Percentiles rank a stretch among this genome's conserved stretches.
Evolutionary conservation across 1,284 basidiomycete species (phyloP).

Genomic region (Ceratobasidium papillatum): DNA sequence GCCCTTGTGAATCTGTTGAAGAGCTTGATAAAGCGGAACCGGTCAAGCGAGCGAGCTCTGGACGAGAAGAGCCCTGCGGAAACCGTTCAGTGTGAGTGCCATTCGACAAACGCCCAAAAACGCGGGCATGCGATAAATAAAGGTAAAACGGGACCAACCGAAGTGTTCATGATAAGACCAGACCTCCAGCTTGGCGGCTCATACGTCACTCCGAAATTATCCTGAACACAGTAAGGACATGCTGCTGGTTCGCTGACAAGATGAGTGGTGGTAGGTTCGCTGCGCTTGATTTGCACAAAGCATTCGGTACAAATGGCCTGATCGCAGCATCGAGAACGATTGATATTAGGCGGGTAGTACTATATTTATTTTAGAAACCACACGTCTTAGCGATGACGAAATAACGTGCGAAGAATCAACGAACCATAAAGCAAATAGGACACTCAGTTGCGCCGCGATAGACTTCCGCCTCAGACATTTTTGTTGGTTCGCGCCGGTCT

Average conservation of each 20-base stretch:
- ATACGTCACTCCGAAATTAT: constrained; percentile 95
- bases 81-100: not conserved
- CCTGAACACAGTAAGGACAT: constrained; percentile 96
- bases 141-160: constrained; percentile 15
- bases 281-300: constrained; percentile 98
- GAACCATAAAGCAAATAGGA: constrained; percentile 98
- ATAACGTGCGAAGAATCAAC: constrained; percentile 52
- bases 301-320: constrained; percentile 99
- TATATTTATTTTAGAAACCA: constrained; percentile 50
- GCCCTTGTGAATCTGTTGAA: constrained; percentile 56
- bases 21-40: constrained; percentile 47
- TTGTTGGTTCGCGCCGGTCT: constrained; percentile 62
- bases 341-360: constrained; percentile 96
- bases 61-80: constrained; percentile 14
- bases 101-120: not conserved
- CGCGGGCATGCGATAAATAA: constrained; percentile 27
- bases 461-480: constrained; percentile 74
- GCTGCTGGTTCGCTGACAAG: constrained; percentile 92
- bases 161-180: constrained; percentile 59
- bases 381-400: constrained; percentile 35
- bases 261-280: constrained; percentile 91
- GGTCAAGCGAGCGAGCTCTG: constrained; percentile 45
- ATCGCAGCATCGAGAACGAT: constrained; percentile 96
- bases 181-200: constrained; percentile 81
- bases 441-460: constrained; percentile 93